These are phyloP conservation scores for Sideroxylon spinosum DNA, from an alignment of 179 eudicot genomes.

Conservation along the genomic window DNA sequence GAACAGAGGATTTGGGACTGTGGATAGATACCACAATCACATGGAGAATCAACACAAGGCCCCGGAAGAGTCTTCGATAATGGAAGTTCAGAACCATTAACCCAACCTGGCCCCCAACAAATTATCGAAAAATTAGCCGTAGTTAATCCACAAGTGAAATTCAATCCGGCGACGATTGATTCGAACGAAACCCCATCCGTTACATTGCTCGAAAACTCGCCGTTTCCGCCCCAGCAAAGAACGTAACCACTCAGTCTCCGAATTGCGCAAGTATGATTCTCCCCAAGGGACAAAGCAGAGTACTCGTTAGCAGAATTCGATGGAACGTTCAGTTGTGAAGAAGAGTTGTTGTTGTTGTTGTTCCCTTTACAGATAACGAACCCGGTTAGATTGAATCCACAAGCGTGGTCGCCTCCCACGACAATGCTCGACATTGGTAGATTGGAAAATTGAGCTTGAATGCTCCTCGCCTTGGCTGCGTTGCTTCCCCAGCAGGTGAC, in stretches of 20 bases:
- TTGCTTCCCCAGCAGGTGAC: constrained; percentile 63
- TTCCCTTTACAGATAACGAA: constrained; percentile 23
- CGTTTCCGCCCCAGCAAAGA: constrained; percentile 7
- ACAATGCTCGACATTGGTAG: constrained; percentile 40
- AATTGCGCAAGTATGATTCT: constrained; percentile 10
- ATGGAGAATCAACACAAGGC: constrained; percentile 54
- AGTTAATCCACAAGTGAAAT: constrained; percentile 21
- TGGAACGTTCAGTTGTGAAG: not conserved
- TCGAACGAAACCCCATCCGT: constrained; percentile 13
- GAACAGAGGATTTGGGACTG: constrained; percentile 57
- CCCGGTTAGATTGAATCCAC: constrained; percentile 58
- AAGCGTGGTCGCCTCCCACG: constrained; percentile 69
- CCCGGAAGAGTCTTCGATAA: constrained; percentile 60
- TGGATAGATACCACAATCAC: constrained; percentile 65
- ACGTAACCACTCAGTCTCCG: not conserved
- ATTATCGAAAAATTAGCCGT: constrained; percentile 20
- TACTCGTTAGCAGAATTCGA: not conserved
- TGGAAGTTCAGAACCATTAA: constrained; percentile 29
- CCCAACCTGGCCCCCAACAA: constrained; percentile 97
- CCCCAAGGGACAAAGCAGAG: constrained; percentile 11
- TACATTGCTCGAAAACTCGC: not conserved
- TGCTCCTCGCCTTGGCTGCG: constrained; percentile 19
- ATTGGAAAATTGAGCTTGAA: constrained; percentile 37
- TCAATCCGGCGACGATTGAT: constrained; percentile 16
- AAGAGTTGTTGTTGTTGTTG: too few relatives aligned